Evolutionary conservation across 345 rosid species (phyloP).

Genomic region (Hirschfeldia incana): DNA sequence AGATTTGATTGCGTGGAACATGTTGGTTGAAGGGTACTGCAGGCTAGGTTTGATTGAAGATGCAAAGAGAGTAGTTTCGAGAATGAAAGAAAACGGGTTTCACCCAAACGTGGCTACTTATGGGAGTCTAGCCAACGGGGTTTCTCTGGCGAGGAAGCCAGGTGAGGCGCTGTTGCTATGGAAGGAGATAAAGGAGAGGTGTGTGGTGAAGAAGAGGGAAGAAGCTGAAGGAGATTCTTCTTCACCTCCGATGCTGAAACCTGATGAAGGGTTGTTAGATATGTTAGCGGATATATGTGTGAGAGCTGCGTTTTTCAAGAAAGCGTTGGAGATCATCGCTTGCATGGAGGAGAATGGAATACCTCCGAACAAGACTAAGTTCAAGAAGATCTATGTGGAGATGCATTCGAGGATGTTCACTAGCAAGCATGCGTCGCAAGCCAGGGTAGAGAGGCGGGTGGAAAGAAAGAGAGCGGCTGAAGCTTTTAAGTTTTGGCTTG

Average conservation of each 20-base stretch:
- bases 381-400: conserved; percentile 81
- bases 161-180: conserved; percentile 93
- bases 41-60: conserved; percentile 76
- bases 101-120: conserved; percentile 81
- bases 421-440: conserved; percentile 93
- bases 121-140: conserved; percentile 81
- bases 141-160: conserved; percentile 85
- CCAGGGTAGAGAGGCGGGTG: conserved; percentile 64
- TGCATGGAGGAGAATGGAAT: conserved; percentile 95
- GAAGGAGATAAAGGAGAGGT: conserved; percentile 83
- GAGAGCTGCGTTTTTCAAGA: conserved; percentile 85
- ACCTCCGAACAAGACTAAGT: conserved; percentile 83
- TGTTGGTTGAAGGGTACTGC: conserved; percentile 86
- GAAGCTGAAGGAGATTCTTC: conserved; percentile 40
- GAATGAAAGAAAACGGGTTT: conserved; percentile 71
- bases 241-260: conserved; percentile 53
- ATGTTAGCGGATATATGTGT: conserved; percentile 83
- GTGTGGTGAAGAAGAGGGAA: conserved; percentile 40
- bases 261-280: conserved; percentile 73
- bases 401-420: conserved; percentile 98
- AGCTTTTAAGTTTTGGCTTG: conserved; percentile 97
- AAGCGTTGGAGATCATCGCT: conserved; percentile 86
- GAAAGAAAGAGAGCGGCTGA: conserved; percentile 93
- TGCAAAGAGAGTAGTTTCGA: conserved; percentile 64
- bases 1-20: conserved; percentile 86